Evolutionary conservation across 208 protist species (phyloP).

Genomic region (Crithidia bombi): DNA sequence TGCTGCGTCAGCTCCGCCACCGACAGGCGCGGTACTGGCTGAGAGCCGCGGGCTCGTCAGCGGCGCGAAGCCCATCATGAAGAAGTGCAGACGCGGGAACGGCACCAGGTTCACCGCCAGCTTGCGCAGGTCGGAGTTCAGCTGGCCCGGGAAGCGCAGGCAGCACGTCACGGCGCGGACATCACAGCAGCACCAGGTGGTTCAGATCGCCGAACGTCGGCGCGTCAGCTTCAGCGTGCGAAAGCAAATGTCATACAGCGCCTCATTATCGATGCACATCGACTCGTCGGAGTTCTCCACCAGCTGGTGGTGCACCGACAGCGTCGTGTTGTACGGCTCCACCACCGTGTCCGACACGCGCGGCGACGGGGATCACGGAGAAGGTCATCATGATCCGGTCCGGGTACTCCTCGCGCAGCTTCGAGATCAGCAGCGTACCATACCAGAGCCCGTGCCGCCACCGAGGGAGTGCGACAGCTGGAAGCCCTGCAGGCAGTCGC

Average conservation of each 20-base stretch:
- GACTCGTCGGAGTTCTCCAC: conserved; percentile 90
- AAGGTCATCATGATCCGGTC: conserved; percentile 99
- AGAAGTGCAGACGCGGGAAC: conserved; percentile 99
- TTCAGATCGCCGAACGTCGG: conserved; percentile 98
- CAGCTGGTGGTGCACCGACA: conserved; percentile 98
- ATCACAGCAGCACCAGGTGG: conserved; percentile 95
- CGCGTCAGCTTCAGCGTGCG: conserved; percentile 95
- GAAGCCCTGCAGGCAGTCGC: conserved; percentile 99
- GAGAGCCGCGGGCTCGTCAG: conserved; percentile 88
- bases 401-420: conserved; percentile 96
- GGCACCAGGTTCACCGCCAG: conserved; percentile 88
- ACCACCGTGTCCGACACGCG: conserved; percentile 98
- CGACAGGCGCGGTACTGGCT: conserved; percentile 80
- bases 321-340: conserved; percentile 98
- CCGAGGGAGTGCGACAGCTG: conserved; percentile 98
- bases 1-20: conserved; percentile 93
- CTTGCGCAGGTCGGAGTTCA: conserved; percentile 93
- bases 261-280: conserved; percentile 99
- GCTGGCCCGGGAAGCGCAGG: conserved; percentile 97
- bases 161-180: conserved; percentile 95
- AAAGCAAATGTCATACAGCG: conserved; percentile 99
- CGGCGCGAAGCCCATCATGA: conserved; percentile 97
- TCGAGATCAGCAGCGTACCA: conserved; percentile 98
- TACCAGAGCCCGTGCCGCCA: conserved; percentile 97
- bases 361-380: conserved; percentile 97